These are phyloP conservation scores for Phytophthora quininea DNA, from an alignment of 352 stramenopile species.

Conservation along the genomic window DNA sequence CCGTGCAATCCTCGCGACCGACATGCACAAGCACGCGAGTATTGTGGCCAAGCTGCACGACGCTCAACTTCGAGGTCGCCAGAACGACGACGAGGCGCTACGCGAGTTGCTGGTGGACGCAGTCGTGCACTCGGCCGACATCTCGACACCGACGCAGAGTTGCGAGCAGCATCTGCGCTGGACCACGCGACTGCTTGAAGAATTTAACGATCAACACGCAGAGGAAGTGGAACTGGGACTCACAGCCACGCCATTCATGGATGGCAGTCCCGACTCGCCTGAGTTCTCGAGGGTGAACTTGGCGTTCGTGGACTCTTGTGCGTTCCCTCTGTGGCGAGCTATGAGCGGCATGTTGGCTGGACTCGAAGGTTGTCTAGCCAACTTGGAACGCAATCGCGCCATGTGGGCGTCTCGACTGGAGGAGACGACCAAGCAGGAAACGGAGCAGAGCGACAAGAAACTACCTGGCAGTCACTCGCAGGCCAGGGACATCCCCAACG, in stretches of 20 bases:
- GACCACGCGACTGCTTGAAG: constrained; percentile 64
- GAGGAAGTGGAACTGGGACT: constrained; percentile 76
- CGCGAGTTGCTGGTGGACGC: constrained; percentile 74
- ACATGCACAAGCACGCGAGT: constrained; percentile 80
- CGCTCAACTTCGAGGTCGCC: constrained; percentile 62
- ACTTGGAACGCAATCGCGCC: constrained; percentile 69
- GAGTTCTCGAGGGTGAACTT: constrained; percentile 82
- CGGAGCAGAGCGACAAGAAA: constrained; percentile 15
- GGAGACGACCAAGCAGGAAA: constrained; percentile 26
- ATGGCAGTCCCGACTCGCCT: constrained; percentile 54
- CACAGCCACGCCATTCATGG: constrained; percentile 81
- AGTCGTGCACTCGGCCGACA: constrained; percentile 82
- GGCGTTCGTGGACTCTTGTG: constrained; percentile 83
- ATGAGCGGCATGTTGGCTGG: constrained; percentile 68
- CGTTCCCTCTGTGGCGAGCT: constrained; percentile 84
- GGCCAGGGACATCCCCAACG: constrained; percentile 23
- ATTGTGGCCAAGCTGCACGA: constrained; percentile 78
- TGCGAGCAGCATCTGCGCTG: constrained; percentile 67
- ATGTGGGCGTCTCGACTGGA: constrained; percentile 61
- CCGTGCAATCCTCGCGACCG: constrained; percentile 80
- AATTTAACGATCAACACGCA: constrained; percentile 86
- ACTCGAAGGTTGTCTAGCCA: constrained; percentile 59
- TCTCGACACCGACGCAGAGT: constrained; percentile 71
- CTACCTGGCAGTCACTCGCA: constrained; percentile 1
- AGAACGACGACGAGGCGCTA: constrained; percentile 56